These are phyloP conservation scores for Stephanodiscus minutulus DNA, from an alignment of 108 stramenopile genomes.

Conservation along the genomic window DNA sequence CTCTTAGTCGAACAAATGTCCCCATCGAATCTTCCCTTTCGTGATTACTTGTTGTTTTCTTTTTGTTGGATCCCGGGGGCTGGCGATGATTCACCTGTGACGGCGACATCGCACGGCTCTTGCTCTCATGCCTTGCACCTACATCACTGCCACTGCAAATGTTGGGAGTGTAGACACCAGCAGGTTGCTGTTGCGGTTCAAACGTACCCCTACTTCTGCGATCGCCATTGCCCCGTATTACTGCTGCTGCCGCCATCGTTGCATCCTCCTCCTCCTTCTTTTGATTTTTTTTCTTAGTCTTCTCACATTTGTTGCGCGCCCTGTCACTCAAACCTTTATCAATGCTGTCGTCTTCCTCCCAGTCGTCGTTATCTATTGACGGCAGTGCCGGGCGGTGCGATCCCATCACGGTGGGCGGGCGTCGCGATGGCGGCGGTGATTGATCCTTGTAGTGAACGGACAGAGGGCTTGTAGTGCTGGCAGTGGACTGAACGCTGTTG, in stretches of 20 bases:
- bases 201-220: background rate
- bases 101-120: background rate
- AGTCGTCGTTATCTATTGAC: slow-evolving; percentile 51
- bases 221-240: background rate
- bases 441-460: background rate
- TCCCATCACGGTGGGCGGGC: slow-evolving; percentile 38
- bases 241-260: slow-evolving; percentile 4
- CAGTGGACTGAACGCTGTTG: background rate
- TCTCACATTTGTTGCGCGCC: slow-evolving; percentile 7
- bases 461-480: background rate
- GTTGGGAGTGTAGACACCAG: background rate
- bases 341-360: slow-evolving; percentile 48
- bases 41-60: background rate
- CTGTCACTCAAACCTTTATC: slow-evolving; percentile 6
- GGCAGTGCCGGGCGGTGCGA: slow-evolving; percentile 48
- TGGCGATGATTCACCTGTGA: background rate
- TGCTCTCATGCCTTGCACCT: background rate
- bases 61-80: background rate
- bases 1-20: background rate
- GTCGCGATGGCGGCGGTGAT: slow-evolving; percentile 12
- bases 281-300: slow-evolving; percentile 1
- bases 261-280: background rate
- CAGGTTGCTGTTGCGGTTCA: background rate
- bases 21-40: background rate
- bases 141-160: background rate